Evolutionary conservation across 1,284 basidiomycete genomes (phyloP).

Genomic region (Apiotrichum domesticum): DNA sequence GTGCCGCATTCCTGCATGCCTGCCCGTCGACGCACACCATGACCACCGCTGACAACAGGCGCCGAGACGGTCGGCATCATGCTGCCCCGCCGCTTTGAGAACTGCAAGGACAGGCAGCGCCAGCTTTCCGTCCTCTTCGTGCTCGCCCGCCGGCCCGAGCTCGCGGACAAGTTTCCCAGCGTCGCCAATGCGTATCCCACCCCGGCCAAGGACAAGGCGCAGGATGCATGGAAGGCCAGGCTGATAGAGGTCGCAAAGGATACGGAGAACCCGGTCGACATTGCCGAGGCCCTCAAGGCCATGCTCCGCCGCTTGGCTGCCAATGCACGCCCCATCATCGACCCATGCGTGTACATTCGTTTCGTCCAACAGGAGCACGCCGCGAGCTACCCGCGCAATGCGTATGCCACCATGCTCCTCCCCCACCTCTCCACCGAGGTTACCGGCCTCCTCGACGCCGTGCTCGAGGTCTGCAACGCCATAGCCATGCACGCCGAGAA

Average conservation of each 20-base stretch:
- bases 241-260: conserved; percentile 15
- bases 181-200: conserved; percentile 15
- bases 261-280: conserved; percentile 20
- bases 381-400: conserved; percentile 29
- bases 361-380: conserved; percentile 36
- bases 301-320: conserved; percentile 23
- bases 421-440: conserved; percentile 14
- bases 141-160: conserved; percentile 21
- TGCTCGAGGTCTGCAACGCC: conserved; percentile 33
- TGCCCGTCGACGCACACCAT: background rate
- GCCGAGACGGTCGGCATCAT: conserved; percentile 28
- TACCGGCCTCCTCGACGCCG: conserved; percentile 21
- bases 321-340: conserved; percentile 7
- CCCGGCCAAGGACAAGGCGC: background rate
- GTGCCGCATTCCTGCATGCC: no score
- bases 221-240: conserved; percentile 16
- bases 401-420: conserved; percentile 26
- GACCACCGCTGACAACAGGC: conserved; percentile 10
- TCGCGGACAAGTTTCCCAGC: conserved; percentile 23
- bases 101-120: conserved; percentile 21
- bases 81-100: conserved; percentile 20
- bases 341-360: conserved; percentile 20
- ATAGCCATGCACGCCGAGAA: conserved; percentile 30
- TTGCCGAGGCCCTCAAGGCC: conserved; percentile 31
- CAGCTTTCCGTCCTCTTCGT: conserved; percentile 27